Evolutionary conservation across 2,329 filamentous ascomycete species (phyloP).

Genomic region (Karstenula rhodostoma): DNA sequence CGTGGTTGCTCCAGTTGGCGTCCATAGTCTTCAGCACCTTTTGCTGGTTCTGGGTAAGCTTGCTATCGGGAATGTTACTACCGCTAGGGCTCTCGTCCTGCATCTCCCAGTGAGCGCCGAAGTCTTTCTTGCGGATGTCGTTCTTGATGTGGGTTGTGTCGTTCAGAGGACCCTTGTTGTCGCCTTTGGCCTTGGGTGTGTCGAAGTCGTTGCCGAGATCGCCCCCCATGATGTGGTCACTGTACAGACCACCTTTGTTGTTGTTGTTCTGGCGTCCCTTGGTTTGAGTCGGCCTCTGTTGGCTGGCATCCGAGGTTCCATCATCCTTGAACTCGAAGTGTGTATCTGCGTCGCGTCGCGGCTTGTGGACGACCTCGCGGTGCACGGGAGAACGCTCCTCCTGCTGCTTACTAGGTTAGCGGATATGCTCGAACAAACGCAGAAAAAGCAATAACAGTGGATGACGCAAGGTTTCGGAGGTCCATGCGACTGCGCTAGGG

Average conservation of each 20-base stretch:
- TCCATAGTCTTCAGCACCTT: conserved; percentile 68
- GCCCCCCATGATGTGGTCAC: conserved; percentile 73
- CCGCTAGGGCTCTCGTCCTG: conserved; percentile 69
- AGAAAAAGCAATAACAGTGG: conserved; percentile 13
- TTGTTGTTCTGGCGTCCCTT: conserved; percentile 66
- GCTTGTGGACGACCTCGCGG: conserved; percentile 67
- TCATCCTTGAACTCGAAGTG: conserved; percentile 89
- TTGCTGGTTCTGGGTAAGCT: conserved; percentile 65
- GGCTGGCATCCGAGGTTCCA: conserved; percentile 64
- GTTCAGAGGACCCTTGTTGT: conserved; percentile 60
- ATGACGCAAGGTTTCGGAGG: not conserved
- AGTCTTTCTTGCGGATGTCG: conserved; percentile 77
- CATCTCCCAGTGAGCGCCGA: conserved; percentile 80
- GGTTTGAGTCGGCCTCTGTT: conserved; percentile 43
- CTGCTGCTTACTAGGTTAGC: conserved; percentile 46
- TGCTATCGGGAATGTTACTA: conserved; percentile 47
- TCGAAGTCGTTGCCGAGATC: conserved; percentile 58
- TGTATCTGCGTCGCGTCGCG: conserved; percentile 79
- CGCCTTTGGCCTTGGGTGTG: conserved; percentile 41
- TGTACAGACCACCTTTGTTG: conserved; percentile 66
- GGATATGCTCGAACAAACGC: not conserved
- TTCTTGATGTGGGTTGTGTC: conserved; percentile 77
- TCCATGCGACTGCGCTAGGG: not conserved
- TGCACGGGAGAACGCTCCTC: conserved; percentile 67
- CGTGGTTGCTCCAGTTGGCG: conserved; percentile 44